Conservation (phyloP, 2,329 filamentous ascomycete genomes). For the Xylariaceae sp. region DNA sequence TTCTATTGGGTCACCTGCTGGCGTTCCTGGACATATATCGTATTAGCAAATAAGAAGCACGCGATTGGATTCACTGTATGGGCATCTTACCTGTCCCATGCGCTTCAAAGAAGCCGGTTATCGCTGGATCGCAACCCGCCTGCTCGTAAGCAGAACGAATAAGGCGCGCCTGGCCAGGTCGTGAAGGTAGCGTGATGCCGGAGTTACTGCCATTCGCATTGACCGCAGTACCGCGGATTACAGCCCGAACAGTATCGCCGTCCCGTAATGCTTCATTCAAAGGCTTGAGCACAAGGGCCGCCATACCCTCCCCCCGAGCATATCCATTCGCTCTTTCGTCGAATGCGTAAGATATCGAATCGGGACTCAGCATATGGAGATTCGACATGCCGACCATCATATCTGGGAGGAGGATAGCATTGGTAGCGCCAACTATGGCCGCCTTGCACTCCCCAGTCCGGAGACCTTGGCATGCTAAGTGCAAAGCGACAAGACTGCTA, state of each 20-base stretch:
- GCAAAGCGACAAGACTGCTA: slow-evolving; percentile 6
- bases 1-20: slow-evolving; percentile 15
- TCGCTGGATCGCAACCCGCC: slow-evolving; percentile 6
- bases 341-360: slow-evolving; percentile 7
- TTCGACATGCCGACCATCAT: slow-evolving; percentile 9
- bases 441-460: not conserved
- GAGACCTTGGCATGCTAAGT: slow-evolving; percentile 11
- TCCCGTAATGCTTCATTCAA: slow-evolving; percentile 41
- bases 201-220: slow-evolving; percentile 23
- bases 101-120: slow-evolving; percentile 25
- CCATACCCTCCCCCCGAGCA: slow-evolving; percentile 48
- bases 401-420: slow-evolving; percentile 8
- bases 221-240: slow-evolving; percentile 25
- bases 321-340: slow-evolving; percentile 17
- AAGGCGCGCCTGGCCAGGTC: slow-evolving; percentile 23
- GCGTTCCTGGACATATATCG: slow-evolving; percentile 1
- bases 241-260: slow-evolving; percentile 32
- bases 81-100: slow-evolving; percentile 11
- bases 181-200: slow-evolving; percentile 19
- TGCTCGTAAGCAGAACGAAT: slow-evolving; percentile 27
- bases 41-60: too few species aligned
- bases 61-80: not conserved
- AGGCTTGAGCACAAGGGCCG: slow-evolving; percentile 45
- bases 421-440: slow-evolving; percentile 8
- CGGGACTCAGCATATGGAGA: slow-evolving; percentile 34